Evolutionary conservation across 495 filamentous ascomycete genomes (phyloP).

Genomic region (Neurospora intermedia): DNA sequence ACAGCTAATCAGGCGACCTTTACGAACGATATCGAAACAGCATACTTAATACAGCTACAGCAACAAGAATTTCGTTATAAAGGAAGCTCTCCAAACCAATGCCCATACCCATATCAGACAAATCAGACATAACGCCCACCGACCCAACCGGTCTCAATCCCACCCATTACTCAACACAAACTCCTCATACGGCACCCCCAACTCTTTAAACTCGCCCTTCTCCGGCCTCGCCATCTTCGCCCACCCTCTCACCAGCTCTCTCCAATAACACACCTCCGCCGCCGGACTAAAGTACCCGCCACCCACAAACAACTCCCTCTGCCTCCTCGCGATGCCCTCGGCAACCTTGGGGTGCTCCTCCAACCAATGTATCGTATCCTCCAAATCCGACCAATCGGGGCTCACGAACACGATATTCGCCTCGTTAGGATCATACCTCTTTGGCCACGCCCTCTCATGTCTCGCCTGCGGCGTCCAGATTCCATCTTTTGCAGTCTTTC

Average conservation of each 20-base stretch:
- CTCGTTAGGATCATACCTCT: conserved; percentile 23
- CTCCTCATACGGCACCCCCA: conserved; percentile 31
- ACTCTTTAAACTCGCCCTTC: conserved; percentile 21
- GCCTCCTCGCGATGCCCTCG: conserved; percentile 37
- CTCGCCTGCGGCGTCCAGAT: conserved; percentile 11
- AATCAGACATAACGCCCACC: background rate
- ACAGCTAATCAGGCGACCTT: background rate
- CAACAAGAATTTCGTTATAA: background rate
- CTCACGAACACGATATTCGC: conserved; percentile 43
- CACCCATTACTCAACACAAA: conserved; percentile 23
- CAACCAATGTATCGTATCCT: conserved; percentile 31
- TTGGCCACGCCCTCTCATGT: conserved; percentile 26
- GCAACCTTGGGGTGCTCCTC: conserved; percentile 31
- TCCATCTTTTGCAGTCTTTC: background rate
- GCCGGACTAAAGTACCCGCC: conserved; percentile 39
- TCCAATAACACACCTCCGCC: conserved; percentile 46
- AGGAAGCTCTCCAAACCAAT: background rate
- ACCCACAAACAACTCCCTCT: conserved; percentile 33
- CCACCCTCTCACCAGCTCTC: conserved; percentile 39
- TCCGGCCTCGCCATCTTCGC: conserved; percentile 25
- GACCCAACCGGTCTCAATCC: background rate
- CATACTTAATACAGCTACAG: background rate
- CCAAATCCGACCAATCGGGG: conserved; percentile 43
- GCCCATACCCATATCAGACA: background rate
- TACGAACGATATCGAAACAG: background rate